phyloP scores from a whole-genome alignment of 2,329 filamentous ascomycete species.

The Colletotrichum gloeosporioides region DNA sequence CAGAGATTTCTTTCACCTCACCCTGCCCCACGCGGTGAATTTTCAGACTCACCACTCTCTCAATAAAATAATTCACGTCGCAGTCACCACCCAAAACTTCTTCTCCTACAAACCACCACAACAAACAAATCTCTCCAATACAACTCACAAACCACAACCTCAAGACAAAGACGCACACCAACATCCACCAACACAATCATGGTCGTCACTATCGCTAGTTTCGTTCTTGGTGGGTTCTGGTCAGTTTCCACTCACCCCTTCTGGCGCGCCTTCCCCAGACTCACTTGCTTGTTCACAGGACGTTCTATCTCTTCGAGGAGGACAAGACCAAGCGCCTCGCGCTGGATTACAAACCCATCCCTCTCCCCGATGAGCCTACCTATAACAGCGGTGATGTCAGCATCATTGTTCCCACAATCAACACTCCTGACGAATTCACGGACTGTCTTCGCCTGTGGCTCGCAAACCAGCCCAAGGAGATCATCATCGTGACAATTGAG shows the following conservation, averaged over 20 bases:
- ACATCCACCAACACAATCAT: background rate
- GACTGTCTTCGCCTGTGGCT: constrained; percentile 28
- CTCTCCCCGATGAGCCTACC: background rate
- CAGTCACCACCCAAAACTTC: background rate
- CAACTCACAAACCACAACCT: background rate
- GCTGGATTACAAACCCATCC: background rate
- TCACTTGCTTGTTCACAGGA: background rate
- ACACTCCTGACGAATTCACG: constrained; percentile 24
- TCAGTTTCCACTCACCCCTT: background rate
- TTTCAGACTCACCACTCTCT: background rate
- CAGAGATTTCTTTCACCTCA: background rate
- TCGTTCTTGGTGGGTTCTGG: background rate
- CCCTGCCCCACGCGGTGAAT: background rate
- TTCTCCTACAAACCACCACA: background rate
- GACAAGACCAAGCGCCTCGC: background rate
- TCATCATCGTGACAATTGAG: constrained; percentile 31
- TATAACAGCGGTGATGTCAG: constrained; percentile 26
- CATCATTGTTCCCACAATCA: constrained; percentile 31
- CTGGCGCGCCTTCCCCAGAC: background rate
- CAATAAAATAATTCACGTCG: background rate
- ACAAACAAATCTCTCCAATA: background rate
- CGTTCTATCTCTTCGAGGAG: constrained; percentile 3
- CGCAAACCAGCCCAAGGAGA: constrained; percentile 24
- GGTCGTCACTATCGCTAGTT: background rate
- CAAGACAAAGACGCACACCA: background rate